These are phyloP conservation scores for Annona cherimola DNA, from an alignment of 164 flowering plant genomes.

Conservation along the genomic window DNA sequence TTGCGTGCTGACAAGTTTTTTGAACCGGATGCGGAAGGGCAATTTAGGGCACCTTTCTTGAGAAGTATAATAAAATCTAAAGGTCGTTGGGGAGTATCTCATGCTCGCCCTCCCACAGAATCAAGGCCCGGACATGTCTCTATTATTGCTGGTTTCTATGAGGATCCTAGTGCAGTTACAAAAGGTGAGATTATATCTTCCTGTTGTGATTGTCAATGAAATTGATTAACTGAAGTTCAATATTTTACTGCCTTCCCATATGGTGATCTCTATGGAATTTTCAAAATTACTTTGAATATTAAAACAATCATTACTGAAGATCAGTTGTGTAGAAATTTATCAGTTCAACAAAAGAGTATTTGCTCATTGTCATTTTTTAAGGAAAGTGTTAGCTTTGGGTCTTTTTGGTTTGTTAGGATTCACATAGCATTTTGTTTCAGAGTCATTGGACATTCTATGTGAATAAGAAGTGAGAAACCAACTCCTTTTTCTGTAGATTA, in stretches of 20 bases:
- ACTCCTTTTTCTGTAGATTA: too few species aligned
- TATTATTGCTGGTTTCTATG: slow-evolving; percentile 92
- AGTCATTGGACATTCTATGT: too few species aligned
- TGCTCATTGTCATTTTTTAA: too few species aligned
- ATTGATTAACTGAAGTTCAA: neutral
- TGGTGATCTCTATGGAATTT: neutral
- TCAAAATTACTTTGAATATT: neutral
- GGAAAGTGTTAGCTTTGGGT: too few species aligned
- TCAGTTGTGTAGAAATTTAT: neutral
- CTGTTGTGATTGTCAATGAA: neutral
- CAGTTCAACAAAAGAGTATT: too few species aligned
- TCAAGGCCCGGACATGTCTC: slow-evolving; percentile 99
- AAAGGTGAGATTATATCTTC: slow-evolving; percentile 46
- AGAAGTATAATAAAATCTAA: slow-evolving; percentile 67
- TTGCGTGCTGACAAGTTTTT: slow-evolving; percentile 92
- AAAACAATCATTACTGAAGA: neutral
- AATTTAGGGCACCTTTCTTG: slow-evolving; percentile 79
- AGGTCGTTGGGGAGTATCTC: slow-evolving; percentile 98
- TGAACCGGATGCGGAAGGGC: slow-evolving; percentile 78
- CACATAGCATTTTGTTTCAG: too few species aligned
- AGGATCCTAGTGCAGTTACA: slow-evolving; percentile 97
- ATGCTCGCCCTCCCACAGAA: slow-evolving; percentile 99
- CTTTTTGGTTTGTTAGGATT: too few species aligned
- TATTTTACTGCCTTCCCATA: neutral
- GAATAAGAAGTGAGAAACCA: too few species aligned